Conservation (phyloP, 2,329 filamentous ascomycete species). For the Akanthomyces uredinophilus region DNA sequence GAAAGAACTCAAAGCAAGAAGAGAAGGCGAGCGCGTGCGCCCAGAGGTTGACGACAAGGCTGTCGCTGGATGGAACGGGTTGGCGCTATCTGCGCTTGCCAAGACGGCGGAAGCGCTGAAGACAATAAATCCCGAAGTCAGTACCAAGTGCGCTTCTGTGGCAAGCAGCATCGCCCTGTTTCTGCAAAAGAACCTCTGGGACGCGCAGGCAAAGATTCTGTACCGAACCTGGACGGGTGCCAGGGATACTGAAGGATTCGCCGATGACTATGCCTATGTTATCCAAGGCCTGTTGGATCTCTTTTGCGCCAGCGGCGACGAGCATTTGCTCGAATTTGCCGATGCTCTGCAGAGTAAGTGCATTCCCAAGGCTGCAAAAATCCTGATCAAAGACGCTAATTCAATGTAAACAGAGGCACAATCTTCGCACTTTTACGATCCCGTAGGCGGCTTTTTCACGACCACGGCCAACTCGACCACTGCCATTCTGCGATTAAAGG, state of each 20-base stretch:
- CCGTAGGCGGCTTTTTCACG: slow-evolving; percentile 65
- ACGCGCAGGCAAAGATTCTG: slow-evolving; percentile 55
- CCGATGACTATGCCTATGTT: slow-evolving; percentile 91
- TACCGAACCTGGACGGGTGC: slow-evolving; percentile 68
- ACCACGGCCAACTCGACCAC: slow-evolving; percentile 59
- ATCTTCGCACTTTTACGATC: slow-evolving; percentile 72
- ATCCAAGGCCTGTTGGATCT: slow-evolving; percentile 78
- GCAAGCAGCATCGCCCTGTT: slow-evolving; percentile 68
- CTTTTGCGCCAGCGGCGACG: slow-evolving; percentile 76
- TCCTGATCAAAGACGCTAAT: background rate
- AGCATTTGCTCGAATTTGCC: slow-evolving; percentile 72
- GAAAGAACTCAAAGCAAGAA: slow-evolving; percentile 62
- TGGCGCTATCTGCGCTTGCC: slow-evolving; percentile 79
- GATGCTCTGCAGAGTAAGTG: slow-evolving; percentile 67
- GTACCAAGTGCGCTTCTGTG: slow-evolving; percentile 55
- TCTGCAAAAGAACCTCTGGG: slow-evolving; percentile 69
- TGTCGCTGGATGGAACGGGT: slow-evolving; percentile 80
- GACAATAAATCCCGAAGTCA: slow-evolving; percentile 50
- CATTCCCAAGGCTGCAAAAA: background rate
- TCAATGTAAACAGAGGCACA: slow-evolving; percentile 55
- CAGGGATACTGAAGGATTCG: slow-evolving; percentile 66
- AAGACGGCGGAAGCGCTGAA: slow-evolving; percentile 66
- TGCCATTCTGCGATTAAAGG: slow-evolving; percentile 81
- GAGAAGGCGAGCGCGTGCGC: slow-evolving; percentile 67
- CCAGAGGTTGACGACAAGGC: slow-evolving; percentile 86